Base-by-base conservation (phyloP, 768 basidiomycete genomes). In the Calvatia gigantea region DNA sequence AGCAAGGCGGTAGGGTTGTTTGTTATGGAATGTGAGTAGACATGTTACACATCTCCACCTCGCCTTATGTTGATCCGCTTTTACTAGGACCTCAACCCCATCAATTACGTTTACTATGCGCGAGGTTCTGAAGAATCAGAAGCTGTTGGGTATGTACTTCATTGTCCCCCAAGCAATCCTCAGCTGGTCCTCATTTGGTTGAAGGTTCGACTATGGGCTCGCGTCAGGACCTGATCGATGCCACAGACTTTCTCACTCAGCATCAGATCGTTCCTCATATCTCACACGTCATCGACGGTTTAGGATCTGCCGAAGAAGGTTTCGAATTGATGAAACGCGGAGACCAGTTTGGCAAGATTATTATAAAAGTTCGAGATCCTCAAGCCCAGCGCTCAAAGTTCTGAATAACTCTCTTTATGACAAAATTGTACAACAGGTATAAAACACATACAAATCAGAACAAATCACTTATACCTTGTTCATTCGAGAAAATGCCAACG, bases 131-230 rank as follows among this genome's bases (percentile, higher is more conserved):
- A 85, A 80, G 62, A 86, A 90, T 61, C 83, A 87, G 38, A 82
- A 84, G 58, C 71, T 94, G 37, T 74, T 90, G 29, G 91, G 91
- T 90, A 39, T 39, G 76, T 66, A 14, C 28, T 39, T 27, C 4
- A 17, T 25, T 46, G 35, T 29, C 33, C 19, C 17, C 17, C 25
- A 57, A 43, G 19, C 49, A 42, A 48, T 37, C 21, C 41, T 25
- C 48, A 29, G 41, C 49, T 54, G 21, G 52, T 31, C 32, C 39
- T 41, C 8, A 8, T 23, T 42, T 44, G 11, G 43, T 38, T 38
- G 17, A n/a, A 91, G 91, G 90, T 32, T 89, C 89, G 1, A 91
- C 86, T 25, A 91, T 94, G 90, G 91, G 90, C 15, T 91, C 90
- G 6, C 81, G 77, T 61, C 75, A 81, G 52, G 91, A 94, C 69